A percentile compares a stretch with the other conserved stretches of the same genome.
phyloP scores from a whole-genome alignment of 2,329 filamentous ascomycete genomes.

The Coccinonectria pachysandricola region DNA sequence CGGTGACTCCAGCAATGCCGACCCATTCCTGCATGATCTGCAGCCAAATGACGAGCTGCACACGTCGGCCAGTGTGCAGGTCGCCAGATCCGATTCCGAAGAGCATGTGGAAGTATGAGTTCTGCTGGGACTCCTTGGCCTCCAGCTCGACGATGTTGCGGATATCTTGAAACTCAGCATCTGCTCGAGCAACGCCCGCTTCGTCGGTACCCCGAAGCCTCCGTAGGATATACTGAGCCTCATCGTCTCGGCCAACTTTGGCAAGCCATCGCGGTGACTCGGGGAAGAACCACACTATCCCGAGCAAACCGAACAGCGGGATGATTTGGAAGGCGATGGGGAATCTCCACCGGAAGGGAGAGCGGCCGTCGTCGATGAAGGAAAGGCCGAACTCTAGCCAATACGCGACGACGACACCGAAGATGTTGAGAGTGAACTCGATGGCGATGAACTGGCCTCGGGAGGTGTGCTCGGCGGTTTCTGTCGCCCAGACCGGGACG shows the following conservation, averaged over 20 bases:
- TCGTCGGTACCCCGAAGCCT: slow-evolving; percentile 50
- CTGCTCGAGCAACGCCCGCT: slow-evolving; percentile 41
- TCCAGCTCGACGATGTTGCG: slow-evolving; percentile 38
- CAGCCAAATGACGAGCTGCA: slow-evolving; percentile 61
- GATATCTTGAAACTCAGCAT: slow-evolving; percentile 60
- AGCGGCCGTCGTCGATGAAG: slow-evolving; percentile 47
- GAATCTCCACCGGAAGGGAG: slow-evolving; percentile 55
- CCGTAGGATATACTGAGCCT: slow-evolving; percentile 55
- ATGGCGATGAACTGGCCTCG: slow-evolving; percentile 60
- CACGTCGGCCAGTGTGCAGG: slow-evolving; percentile 55
- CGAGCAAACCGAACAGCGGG: slow-evolving; percentile 47
- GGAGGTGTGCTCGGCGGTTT: slow-evolving; percentile 56
- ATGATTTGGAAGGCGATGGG: slow-evolving; percentile 62
- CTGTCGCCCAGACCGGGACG: slow-evolving; percentile 61
- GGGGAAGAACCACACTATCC: slow-evolving; percentile 54
- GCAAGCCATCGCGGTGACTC: slow-evolving; percentile 59
- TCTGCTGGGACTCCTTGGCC: slow-evolving; percentile 47
- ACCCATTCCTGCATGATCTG: slow-evolving; percentile 64
- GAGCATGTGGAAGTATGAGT: slow-evolving; percentile 56
- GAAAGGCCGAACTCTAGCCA: slow-evolving; percentile 51
- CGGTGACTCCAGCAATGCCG: slow-evolving; percentile 58
- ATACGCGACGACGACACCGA: slow-evolving; percentile 35
- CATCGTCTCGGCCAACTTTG: slow-evolving; percentile 55
- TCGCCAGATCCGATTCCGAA: slow-evolving; percentile 56
- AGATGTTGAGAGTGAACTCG: slow-evolving; percentile 35